Evolutionary conservation across 345 rosid genomes (phyloP).

Genomic region (Xanthoceras sorbifolium): DNA sequence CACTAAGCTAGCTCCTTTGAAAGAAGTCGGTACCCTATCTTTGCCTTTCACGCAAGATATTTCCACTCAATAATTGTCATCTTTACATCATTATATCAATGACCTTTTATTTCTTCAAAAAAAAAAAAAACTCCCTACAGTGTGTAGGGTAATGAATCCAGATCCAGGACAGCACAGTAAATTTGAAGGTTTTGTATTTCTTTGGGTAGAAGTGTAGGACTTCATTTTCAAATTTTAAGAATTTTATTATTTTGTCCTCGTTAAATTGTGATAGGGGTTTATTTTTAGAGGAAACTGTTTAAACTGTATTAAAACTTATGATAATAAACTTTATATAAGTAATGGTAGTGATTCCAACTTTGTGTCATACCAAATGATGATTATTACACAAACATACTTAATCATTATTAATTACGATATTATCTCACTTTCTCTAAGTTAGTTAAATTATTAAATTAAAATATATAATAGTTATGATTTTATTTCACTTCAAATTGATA

Average conservation of each 20-base stretch:
- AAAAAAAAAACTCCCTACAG: not conserved
- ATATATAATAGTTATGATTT: no score
- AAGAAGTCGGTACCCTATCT: not conserved
- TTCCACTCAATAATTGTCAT: conserved; percentile 14
- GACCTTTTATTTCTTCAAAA: not conserved
- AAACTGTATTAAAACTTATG: no score
- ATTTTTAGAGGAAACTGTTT: not conserved
- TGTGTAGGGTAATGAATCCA: not conserved
- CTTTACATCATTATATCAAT: not conserved
- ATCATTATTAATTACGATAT: no score
- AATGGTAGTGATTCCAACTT: not conserved
- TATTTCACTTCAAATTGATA: no score
- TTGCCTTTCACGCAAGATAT: not conserved
- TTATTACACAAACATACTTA: no score
- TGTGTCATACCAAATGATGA: no score
- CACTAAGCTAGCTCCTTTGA: not conserved
- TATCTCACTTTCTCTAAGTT: not conserved
- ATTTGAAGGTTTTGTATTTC: no score
- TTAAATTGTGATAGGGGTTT: not conserved
- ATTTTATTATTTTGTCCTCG: not conserved
- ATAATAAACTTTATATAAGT: no score
- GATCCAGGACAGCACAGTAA: not conserved
- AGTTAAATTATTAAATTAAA: no score
- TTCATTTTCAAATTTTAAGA: no score
- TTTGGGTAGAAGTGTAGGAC: not conserved